Conservation (phyloP, 164 flowering plant genomes). For the Berberis thunbergii region DNA sequence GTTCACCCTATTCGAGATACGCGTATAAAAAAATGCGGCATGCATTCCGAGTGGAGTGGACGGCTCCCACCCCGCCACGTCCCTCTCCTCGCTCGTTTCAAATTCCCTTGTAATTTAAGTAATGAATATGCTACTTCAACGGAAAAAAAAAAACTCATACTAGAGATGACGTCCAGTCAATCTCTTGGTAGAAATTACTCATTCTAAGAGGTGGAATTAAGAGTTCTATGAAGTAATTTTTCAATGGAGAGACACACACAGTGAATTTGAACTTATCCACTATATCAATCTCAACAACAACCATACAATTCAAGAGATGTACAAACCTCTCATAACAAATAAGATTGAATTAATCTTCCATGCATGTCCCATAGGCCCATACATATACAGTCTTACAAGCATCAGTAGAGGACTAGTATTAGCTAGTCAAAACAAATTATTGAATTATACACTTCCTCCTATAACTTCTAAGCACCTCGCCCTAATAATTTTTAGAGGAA, state of each 20-base stretch:
- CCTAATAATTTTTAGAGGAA: slow-evolving; percentile 5
- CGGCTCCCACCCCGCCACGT: too few species aligned
- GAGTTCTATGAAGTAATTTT: neutral
- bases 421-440: neutral
- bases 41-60: too few species aligned
- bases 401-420: neutral
- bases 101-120: too few species aligned
- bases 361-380: slow-evolving; percentile 4
- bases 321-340: slow-evolving; percentile 10
- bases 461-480: neutral
- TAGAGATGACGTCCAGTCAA: too few species aligned
- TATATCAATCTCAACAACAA: slow-evolving; percentile 7
- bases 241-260: neutral
- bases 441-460: neutral
- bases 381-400: neutral
- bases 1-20: too few species aligned
- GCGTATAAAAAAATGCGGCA: too few species aligned
- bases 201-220: neutral
- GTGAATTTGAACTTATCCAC: slow-evolving; percentile 1
- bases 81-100: too few species aligned
- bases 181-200: too few species aligned
- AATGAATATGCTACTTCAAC: too few species aligned
- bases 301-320: slow-evolving; percentile 11
- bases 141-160: too few species aligned
- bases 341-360: slow-evolving; percentile 4